These are phyloP conservation scores for Rutstroemia sydowiana DNA, from an alignment of 2,329 filamentous ascomycete species.

Conservation along the genomic window DNA sequence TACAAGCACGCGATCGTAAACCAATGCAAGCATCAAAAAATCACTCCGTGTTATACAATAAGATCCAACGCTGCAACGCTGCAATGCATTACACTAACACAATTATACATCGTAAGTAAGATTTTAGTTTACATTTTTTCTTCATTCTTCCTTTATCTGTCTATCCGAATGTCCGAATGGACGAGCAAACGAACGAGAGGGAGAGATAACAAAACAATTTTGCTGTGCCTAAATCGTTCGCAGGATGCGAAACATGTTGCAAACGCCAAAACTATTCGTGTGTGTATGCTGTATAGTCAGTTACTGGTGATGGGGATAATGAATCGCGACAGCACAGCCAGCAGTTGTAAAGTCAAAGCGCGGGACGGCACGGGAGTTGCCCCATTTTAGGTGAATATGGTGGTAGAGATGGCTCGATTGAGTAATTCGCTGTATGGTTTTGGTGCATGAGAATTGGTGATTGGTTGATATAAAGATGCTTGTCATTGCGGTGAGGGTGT, in stretches of 20 bases:
- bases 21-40: neutral
- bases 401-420: neutral
- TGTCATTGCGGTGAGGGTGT: neutral
- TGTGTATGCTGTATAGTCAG: neutral
- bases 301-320: neutral
- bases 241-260: neutral
- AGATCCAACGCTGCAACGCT: conserved; percentile 1
- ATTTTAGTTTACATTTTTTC: neutral
- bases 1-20: neutral
- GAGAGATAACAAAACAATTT: neutral
- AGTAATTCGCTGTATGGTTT: neutral
- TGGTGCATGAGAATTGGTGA: neutral
- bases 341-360: neutral
- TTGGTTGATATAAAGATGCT: neutral
- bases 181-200: too few species aligned
- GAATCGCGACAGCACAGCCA: neutral
- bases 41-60: neutral
- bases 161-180: too few species aligned
- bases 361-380: neutral
- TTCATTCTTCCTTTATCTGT: too few species aligned
- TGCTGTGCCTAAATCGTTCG: neutral
- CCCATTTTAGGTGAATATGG: neutral
- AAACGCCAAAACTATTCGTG: neutral
- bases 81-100: conserved; percentile 1
- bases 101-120: neutral